phyloP scores from a whole-genome alignment of 768 basidiomycete species.

The Agaricus subrufescens region DNA sequence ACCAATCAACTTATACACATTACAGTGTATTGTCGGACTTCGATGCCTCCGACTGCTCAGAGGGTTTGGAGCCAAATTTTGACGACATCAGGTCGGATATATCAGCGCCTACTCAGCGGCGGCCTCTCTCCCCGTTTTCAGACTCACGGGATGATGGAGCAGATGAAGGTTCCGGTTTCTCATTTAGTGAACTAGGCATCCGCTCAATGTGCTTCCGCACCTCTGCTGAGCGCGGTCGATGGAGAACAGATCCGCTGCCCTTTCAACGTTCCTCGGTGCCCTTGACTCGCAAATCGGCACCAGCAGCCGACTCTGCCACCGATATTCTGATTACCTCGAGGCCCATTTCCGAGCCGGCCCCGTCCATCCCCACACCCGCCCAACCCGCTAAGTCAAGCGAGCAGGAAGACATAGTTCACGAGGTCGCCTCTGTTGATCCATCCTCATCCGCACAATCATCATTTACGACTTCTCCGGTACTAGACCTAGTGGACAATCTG shows the following conservation, averaged over 20 bases:
- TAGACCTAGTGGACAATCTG: slow-evolving; percentile 15
- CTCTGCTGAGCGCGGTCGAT: slow-evolving; percentile 56
- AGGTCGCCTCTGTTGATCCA: slow-evolving; percentile 12
- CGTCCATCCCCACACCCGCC: slow-evolving; percentile 16
- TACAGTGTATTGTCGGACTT: slow-evolving; percentile 27
- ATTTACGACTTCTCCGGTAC: slow-evolving; percentile 9
- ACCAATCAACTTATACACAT: slow-evolving; percentile 22
- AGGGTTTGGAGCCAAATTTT: slow-evolving; percentile 19
- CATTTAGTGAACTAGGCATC: slow-evolving; percentile 23
- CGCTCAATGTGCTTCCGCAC: slow-evolving; percentile 50
- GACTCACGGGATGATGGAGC: slow-evolving; percentile 30
- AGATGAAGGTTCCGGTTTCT: slow-evolving; percentile 22
- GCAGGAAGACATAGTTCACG: slow-evolving; percentile 8
- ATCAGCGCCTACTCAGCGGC: slow-evolving; percentile 20
- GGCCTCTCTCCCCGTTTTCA: slow-evolving; percentile 22
- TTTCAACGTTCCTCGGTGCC: slow-evolving; percentile 18
- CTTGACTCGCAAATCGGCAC: slow-evolving; percentile 26
- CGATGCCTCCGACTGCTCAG: slow-evolving; percentile 28
- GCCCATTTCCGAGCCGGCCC: slow-evolving; percentile 36
- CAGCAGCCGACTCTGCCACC: slow-evolving; percentile 27
- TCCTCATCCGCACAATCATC: slow-evolving; percentile 1
- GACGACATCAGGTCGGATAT: slow-evolving; percentile 21
- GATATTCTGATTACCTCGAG: slow-evolving; percentile 20
- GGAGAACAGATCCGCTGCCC: slow-evolving; percentile 47
- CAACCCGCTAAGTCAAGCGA: background rate